Evolutionary conservation across 2,329 filamentous ascomycete genomes (phyloP).

Genomic region (Ascochyta clinopodiicola): DNA sequence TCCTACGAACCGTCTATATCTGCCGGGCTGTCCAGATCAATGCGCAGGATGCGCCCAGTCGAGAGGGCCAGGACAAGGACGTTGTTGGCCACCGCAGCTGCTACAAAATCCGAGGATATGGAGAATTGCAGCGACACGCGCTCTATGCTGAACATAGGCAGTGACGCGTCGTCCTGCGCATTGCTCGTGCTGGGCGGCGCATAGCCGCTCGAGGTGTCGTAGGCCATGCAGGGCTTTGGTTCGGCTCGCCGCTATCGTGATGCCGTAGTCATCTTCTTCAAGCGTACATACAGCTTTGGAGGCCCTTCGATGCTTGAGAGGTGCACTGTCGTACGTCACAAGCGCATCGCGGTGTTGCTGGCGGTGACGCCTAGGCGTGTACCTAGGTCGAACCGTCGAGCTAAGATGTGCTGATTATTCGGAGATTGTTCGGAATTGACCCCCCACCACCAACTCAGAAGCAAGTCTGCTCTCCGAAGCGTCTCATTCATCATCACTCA

Average conservation of each 20-base stretch:
- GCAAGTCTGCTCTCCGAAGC: no score
- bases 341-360: conserved; percentile 12
- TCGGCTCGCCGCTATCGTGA: conserved; percentile 20
- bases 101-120: conserved; percentile 93
- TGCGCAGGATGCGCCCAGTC: conserved; percentile 89
- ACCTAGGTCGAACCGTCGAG: conserved; percentile 1
- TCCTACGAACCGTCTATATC: conserved; percentile 75
- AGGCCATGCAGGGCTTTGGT: conserved; percentile 63
- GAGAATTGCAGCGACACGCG: conserved; percentile 92
- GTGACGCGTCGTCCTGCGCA: conserved; percentile 64
- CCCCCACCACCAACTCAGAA: background rate
- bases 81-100: conserved; percentile 96
- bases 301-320: background rate
- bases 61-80: conserved; percentile 91
- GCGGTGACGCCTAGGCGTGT: conserved; percentile 22
- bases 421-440: background rate
- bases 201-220: conserved; percentile 75
- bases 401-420: conserved; percentile 8
- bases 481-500: no score
- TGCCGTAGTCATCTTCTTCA: conserved; percentile 21
- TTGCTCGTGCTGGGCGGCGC: conserved; percentile 69
- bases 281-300: conserved; percentile 17
- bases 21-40: conserved; percentile 89
- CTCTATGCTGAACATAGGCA: conserved; percentile 95
- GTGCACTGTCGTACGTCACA: conserved; percentile 9